phyloP scores from a whole-genome alignment of 106 monocot species.

The Vanilla planifolia region DNA sequence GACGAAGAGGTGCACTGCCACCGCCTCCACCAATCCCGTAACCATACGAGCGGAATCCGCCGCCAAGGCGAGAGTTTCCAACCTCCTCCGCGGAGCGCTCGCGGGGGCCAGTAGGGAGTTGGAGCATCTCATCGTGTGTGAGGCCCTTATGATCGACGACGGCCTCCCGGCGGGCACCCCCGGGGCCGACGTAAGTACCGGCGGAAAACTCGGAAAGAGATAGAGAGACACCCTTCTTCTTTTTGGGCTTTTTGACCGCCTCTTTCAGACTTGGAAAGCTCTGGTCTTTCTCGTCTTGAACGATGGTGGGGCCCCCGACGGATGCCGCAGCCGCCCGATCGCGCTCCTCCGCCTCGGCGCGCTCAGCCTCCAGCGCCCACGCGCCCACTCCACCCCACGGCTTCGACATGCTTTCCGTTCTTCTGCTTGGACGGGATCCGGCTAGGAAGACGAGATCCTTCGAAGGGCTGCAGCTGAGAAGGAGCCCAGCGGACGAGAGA shows the following conservation, averaged over 20 bases:
- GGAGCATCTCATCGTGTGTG: constrained; percentile 55
- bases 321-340: constrained; percentile 14
- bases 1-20: constrained; percentile 12
- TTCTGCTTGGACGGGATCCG: not conserved
- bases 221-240: constrained; percentile 62
- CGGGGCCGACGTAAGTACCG: constrained; percentile 24
- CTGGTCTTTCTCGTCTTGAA: constrained; percentile 11
- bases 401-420: constrained; percentile 37
- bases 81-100: constrained; percentile 82
- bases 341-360: constrained; percentile 63
- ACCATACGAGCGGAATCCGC: constrained; percentile 69
- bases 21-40: constrained; percentile 12
- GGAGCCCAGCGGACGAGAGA: not conserved
- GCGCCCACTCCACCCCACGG: constrained; percentile 79
- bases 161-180: constrained; percentile 11
- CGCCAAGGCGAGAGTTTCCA: constrained; percentile 47
- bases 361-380: constrained; percentile 96
- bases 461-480: constrained; percentile 14
- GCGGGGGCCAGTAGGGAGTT: constrained; percentile 75
- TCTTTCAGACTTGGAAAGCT: constrained; percentile 83
- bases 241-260: constrained; percentile 60
- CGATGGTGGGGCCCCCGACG: not conserved
- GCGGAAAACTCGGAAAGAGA: constrained; percentile 62
- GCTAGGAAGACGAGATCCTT: not conserved
- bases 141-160: constrained; percentile 34